phyloP scores from a whole-genome alignment of 1,284 basidiomycete genomes.

The Microbotryum violaceum region DNA sequence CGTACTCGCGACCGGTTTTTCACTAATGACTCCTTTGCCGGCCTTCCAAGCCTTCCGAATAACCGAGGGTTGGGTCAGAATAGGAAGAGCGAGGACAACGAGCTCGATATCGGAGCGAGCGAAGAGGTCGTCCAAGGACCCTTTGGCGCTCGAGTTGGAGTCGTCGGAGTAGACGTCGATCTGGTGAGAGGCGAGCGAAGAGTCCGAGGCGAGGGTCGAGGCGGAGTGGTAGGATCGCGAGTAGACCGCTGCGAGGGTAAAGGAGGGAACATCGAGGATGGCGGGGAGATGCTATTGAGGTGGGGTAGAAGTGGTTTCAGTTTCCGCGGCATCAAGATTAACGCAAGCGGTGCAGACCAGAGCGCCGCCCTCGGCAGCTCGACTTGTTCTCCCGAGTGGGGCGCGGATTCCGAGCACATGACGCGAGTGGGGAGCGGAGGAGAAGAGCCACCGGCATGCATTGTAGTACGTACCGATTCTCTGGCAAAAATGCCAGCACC shows the following conservation, averaged over 20 bases:
- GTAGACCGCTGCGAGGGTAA: conserved; percentile 28
- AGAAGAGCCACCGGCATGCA: background rate
- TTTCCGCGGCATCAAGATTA: background rate
- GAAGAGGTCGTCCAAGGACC: conserved; percentile 58
- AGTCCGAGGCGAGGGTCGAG: conserved; percentile 5
- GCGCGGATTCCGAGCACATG: background rate
- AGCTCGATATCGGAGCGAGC: conserved; percentile 57
- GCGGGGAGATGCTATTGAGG: conserved; percentile 28
- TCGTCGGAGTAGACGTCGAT: conserved; percentile 55
- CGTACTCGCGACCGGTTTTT: conserved; percentile 74
- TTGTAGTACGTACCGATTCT: background rate
- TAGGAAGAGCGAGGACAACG: conserved; percentile 69
- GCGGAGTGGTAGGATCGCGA: conserved; percentile 27
- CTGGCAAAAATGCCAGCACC: conserved; percentile 28
- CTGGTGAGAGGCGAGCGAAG: background rate
- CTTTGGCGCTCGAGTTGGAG: conserved; percentile 23
- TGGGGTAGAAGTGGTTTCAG: background rate
- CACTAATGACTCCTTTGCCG: conserved; percentile 75
- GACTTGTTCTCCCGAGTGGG: background rate
- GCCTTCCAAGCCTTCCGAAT: conserved; percentile 52
- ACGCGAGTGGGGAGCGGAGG: background rate
- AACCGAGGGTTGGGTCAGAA: conserved; percentile 61
- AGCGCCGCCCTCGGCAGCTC: background rate
- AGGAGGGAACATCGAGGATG: conserved; percentile 5
- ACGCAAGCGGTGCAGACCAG: background rate